Evolutionary conservation across 768 basidiomycete genomes (phyloP), one percentile per base, ranked within the genome.

Genomic region (Auriscalpium orientale): DNA sequence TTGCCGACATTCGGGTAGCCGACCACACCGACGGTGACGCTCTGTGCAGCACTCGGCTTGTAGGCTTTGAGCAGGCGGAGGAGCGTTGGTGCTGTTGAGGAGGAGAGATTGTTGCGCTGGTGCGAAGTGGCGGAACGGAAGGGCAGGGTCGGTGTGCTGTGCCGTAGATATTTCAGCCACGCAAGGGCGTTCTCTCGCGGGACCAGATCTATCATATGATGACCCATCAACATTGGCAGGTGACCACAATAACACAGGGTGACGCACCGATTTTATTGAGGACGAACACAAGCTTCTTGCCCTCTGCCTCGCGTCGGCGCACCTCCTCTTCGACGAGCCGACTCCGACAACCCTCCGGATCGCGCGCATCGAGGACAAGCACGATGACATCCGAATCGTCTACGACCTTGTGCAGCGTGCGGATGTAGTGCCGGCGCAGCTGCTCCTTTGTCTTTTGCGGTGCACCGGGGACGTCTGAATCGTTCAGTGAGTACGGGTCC

Each of bases 1-100:
- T 98, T 98, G 13, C 95, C 95, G 47, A 98, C 95, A 69, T 98
- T 98, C 1, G 95, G 95, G 71, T 93, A 95, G 1, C 95, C 95
- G 4, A 98, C 90, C 16, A 98, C 90, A 15, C 93, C 93, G 50
- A 95, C 80, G 0, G 91, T 93, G 51, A 91, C 76, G 59, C 82
- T 87, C 35, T 84, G 82, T 1, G 82, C 74, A 1, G 71, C 62
- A 35, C 75, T 82, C 1, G 85, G 86, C 59, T 85, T 88, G 68
- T 88, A 90, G 0, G 86, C 87, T 65, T 95, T 97, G 44, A 95
- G 75, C 2, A 97, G 76, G 52, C 86, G 86, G 43, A 94, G 74
- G 2, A 97, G 76, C 49, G 86, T 75, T 28, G 90, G 89, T 1
- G 87, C 83, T 0, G 89, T 90, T 1, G 81, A 73, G 1, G 85